Evolutionary conservation across 768 basidiomycete genomes (phyloP).

Genomic region (Psilocybe subaeruginosa): DNA sequence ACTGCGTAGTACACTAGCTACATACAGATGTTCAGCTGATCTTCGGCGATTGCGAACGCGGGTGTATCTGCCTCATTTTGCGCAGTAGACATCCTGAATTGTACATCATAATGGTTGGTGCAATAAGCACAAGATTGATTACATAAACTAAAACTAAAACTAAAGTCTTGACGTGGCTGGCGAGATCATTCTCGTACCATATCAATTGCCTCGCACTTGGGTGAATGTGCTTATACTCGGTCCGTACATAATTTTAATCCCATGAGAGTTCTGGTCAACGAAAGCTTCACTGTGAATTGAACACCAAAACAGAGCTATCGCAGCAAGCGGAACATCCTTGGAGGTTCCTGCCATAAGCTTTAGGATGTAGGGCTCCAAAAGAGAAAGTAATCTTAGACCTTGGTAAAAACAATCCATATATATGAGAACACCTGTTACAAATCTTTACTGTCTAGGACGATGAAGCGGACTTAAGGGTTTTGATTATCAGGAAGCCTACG

Average conservation of each 20-base stretch:
- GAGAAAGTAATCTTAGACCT: conserved; percentile 4
- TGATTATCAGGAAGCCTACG: conserved; percentile 14
- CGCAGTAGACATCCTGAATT: not conserved
- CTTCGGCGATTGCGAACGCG: too few relatives aligned
- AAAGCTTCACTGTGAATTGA: conserved; percentile 3
- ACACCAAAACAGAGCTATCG: conserved; percentile 3
- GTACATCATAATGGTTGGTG: not conserved
- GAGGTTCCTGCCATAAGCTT: conserved; percentile 7
- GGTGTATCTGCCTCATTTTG: not conserved
- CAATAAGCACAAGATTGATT: not conserved
- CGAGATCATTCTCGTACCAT: conserved; percentile 4
- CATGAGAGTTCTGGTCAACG: not conserved
- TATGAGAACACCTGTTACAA: not conserved
- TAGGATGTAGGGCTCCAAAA: not conserved
- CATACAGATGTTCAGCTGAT: not conserved
- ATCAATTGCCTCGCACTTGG: conserved; percentile 1
- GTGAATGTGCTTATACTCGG: not conserved
- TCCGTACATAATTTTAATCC: conserved; percentile 6
- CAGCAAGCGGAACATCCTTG: conserved; percentile 6
- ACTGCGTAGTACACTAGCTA: too few relatives aligned
- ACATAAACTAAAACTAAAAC: not conserved
- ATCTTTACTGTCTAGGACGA: not conserved
- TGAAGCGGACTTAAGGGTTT: conserved; percentile 12
- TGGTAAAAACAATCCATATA: conserved; percentile 6
- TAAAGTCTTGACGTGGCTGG: conserved; percentile 12